phyloP scores from a whole-genome alignment of 1,139 yeast genomes.

The Kurtzmaniella quercitrusa region DNA sequence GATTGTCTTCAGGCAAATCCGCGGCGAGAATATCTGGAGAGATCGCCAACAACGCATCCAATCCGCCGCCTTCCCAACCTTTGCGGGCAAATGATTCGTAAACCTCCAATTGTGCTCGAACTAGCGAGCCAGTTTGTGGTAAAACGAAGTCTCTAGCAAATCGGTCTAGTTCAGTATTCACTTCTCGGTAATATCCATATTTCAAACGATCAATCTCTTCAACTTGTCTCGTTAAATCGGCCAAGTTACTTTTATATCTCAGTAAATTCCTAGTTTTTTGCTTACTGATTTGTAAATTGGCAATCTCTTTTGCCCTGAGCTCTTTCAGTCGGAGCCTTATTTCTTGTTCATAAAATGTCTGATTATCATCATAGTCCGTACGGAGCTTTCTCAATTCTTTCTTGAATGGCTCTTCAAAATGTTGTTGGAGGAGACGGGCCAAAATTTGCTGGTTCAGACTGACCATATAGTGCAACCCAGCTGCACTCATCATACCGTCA shows the following conservation, averaged over 20 bases:
- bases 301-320: conserved; percentile 53
- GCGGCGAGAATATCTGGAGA: conserved; percentile 51
- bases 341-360: conserved; percentile 49
- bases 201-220: conserved; percentile 76
- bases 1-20: conserved; percentile 12
- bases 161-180: conserved; percentile 47
- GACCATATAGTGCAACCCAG: conserved; percentile 72
- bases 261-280: conserved; percentile 56
- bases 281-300: conserved; percentile 51
- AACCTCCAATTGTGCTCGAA: conserved; percentile 76
- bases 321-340: conserved; percentile 47
- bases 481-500: conserved; percentile 67
- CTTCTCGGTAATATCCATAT: conserved; percentile 67
- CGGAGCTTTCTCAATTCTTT: conserved; percentile 40
- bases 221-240: conserved; percentile 65
- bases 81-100: conserved; percentile 78
- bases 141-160: conserved; percentile 48
- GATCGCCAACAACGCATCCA: conserved; percentile 58
- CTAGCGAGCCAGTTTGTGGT: conserved; percentile 55
- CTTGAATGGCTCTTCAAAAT: conserved; percentile 54
- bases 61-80: conserved; percentile 85
- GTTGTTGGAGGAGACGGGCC: conserved; percentile 48
- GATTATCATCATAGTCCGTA: conserved; percentile 36
- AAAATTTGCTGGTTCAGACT: conserved; percentile 77
- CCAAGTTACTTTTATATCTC: conserved; percentile 59